Evolutionary conservation across 805 yeast species (phyloP).

Genomic region (Citeromyces matritensis): DNA sequence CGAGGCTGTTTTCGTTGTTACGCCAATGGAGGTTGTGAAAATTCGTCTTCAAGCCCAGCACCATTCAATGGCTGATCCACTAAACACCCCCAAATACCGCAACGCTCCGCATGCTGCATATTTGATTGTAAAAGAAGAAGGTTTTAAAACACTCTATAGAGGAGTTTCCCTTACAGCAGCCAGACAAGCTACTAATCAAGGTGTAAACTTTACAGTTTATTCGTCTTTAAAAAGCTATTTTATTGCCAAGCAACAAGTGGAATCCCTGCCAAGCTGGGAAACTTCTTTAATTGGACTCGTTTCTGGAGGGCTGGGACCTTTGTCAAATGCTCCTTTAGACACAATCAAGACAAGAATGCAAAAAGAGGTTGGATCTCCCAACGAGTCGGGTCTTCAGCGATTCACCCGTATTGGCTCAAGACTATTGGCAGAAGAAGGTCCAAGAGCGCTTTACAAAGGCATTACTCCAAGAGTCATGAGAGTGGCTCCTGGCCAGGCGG

Average conservation of each 20-base stretch:
- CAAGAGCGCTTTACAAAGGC: constrained; percentile 84
- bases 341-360: constrained; percentile 96
- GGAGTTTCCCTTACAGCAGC: constrained; percentile 95
- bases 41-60: constrained; percentile 93
- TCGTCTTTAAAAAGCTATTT: constrained; percentile 65
- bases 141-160: constrained; percentile 74
- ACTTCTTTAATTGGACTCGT: constrained; percentile 82
- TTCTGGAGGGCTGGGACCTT: constrained; percentile 96
- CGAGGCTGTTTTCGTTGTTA: constrained; percentile 88
- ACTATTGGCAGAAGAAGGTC: constrained; percentile 80
- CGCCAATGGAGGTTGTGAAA: constrained; percentile 96
- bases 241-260: constrained; percentile 40
- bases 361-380: constrained; percentile 60
- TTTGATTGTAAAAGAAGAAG: constrained; percentile 81
- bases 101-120: constrained; percentile 87
- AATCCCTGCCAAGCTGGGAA: constrained; percentile 79
- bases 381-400: constrained; percentile 56
- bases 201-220: constrained; percentile 94
- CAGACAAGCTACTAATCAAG: constrained; percentile 96
- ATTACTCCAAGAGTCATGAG: constrained; percentile 98
- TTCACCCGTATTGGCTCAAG: constrained; percentile 70
- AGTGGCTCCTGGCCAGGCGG: constrained; percentile 99
- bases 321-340: constrained; percentile 94
- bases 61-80: constrained; percentile 77
- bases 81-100: constrained; percentile 70